Evolutionary conservation across 768 basidiomycete genomes (phyloP), one percentile per base, ranked within the genome.

Genomic region (Calocybe indica): DNA sequence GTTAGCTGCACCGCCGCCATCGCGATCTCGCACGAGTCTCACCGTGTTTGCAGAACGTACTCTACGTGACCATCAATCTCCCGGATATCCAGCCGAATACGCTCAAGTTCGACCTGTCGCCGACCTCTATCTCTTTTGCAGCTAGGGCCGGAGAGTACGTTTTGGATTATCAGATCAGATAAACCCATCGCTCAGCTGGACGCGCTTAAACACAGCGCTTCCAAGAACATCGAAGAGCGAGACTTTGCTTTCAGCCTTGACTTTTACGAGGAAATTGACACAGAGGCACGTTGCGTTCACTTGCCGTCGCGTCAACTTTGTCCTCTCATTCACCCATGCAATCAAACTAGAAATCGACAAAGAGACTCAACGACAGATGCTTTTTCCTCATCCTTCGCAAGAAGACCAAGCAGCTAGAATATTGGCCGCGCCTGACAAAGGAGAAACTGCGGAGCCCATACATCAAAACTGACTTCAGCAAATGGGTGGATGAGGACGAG

Each of bases 401-500:
- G 70, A 91, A 92, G 65, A 82, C 83, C 48, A 58, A 63, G 30
- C 68, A 83, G 60, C 62, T 69, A 10, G 95, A 92, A 56, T 98
- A 78, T 67, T 98, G 95, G 95, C 89, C 91, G 22, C 80, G 94
- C 49, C 73, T 98, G 44, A 92, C 89, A 40, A 92, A 95, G 66
- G 88, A 88, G 51, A 94, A 92, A 66, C 60, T 79, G 51, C 89
- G 79, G 67, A 81, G 75, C 43, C 72, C 82, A 48, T 94, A 80
- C 69, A 71, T 97, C 66, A 97, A 96, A 78, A 96, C 92, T 39
- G 91, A 97, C 66, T 97, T 97, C 64, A 74, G 74, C 55, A 95
- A 89, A 71, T 97, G 93, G 93, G 86, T 88, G 37, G 94, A 97
- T 60, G 94, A 97, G 71, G 95, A 97, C 62, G 94, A 98, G 63